phyloP scores from a whole-genome alignment of 305 asterid species.

The Fraxinus ornus region DNA sequence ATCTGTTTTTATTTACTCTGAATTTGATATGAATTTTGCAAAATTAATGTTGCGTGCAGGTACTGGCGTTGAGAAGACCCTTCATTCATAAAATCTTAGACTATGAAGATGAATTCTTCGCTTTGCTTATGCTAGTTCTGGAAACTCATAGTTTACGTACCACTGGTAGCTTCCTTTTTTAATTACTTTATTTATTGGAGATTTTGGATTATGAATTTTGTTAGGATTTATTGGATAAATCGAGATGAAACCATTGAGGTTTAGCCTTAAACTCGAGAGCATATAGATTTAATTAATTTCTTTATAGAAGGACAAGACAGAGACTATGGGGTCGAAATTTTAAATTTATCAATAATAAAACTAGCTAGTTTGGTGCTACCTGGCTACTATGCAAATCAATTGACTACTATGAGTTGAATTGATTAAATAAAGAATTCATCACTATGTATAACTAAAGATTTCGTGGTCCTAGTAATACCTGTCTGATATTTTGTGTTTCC shows the following conservation, averaged over 20 bases:
- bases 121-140: constrained; percentile 83
- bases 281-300: too few relatives aligned
- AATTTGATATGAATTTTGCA: constrained; percentile 6
- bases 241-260: constrained; percentile 4
- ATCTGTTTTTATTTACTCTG: neutral
- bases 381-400: neutral
- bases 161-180: constrained; percentile 44
- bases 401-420: neutral
- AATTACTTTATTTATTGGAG: neutral
- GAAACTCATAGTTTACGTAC: constrained; percentile 93
- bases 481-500: constrained; percentile 22
- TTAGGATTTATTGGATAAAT: neutral
- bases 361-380: neutral
- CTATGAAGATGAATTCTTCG: constrained; percentile 92
- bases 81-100: constrained; percentile 85
- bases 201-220: constrained; percentile 7
- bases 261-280: neutral
- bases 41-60: constrained; percentile 40
- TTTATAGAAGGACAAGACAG: neutral
- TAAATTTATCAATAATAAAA: neutral
- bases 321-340: neutral
- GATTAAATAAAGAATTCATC: neutral
- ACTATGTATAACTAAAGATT: neutral
- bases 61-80: constrained; percentile 85
- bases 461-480: constrained; percentile 9